phyloP scores from a whole-genome alignment of 202 grass and related monocot species.

The Carex sylvatica region DNA sequence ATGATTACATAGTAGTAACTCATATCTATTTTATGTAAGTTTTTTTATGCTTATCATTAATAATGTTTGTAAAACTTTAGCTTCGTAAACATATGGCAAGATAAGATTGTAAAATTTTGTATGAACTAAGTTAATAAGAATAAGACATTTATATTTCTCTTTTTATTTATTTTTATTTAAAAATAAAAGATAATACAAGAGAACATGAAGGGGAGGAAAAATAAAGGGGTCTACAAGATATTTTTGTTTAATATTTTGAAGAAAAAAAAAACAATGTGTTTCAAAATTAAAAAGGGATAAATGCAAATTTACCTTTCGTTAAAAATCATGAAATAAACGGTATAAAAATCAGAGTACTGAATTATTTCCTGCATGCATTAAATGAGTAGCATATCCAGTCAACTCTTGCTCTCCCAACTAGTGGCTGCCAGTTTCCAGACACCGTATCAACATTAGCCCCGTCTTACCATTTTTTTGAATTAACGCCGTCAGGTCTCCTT shows the following conservation, averaged over 20 bases:
- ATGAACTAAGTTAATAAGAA: no score
- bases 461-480: neutral
- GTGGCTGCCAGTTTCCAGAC: slow-evolving; percentile 20
- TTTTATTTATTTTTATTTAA: no score
- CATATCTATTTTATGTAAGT: neutral
- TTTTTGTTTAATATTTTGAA: no score
- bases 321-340: no score
- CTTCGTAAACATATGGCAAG: neutral
- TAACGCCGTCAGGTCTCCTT: slow-evolving; percentile 20
- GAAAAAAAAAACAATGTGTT: no score
- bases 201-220: no score
- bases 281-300: no score
- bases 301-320: no score
- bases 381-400: slow-evolving; percentile 21
- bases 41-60: neutral
- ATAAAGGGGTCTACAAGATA: no score
- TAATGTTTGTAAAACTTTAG: neutral
- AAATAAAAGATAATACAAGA: no score
- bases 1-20: neutral
- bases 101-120: neutral
- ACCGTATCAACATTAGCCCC: neutral
- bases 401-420: neutral
- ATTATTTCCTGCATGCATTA: neutral
- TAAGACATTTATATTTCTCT: no score
- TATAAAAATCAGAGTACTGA: neutral